Evolutionary conservation across 2,329 filamentous ascomycete species (phyloP).

Genomic region (Ascocoryne sarcoides): DNA sequence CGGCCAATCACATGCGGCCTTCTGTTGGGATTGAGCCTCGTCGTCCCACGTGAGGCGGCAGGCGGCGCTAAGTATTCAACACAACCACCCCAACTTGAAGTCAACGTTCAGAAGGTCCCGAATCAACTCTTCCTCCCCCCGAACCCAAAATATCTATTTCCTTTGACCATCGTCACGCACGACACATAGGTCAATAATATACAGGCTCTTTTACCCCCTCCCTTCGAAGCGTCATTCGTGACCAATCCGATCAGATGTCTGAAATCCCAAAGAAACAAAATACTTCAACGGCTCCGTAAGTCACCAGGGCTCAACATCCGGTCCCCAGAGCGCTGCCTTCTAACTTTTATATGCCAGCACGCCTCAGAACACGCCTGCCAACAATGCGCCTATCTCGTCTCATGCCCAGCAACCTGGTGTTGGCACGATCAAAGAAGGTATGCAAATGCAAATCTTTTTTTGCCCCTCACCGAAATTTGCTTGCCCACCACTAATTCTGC

Average conservation of each 20-base stretch:
- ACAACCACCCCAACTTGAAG: neutral
- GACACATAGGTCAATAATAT: neutral
- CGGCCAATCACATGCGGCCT: no score
- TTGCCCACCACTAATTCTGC: constrained; percentile 15
- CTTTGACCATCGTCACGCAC: constrained; percentile 1
- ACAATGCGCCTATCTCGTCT: constrained; percentile 93
- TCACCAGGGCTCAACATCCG: constrained; percentile 19
- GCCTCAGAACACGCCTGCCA: constrained; percentile 94
- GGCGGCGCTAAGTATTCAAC: no score
- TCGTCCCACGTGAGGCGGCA: no score
- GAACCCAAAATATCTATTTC: neutral
- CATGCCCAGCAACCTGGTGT: constrained; percentile 93
- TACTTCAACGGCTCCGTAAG: constrained; percentile 55
- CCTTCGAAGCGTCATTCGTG: constrained; percentile 1
- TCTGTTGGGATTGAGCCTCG: no score
- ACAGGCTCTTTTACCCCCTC: neutral
- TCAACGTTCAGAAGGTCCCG: neutral
- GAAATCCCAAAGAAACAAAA: constrained; percentile 53
- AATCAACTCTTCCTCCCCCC: no score
- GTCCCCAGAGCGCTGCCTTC: neutral
- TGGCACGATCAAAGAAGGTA: constrained; percentile 95
- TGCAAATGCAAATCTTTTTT: constrained; percentile 36
- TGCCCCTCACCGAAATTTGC: constrained; percentile 24
- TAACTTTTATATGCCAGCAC: constrained; percentile 64
- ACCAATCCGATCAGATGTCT: constrained; percentile 41